Conservation (phyloP, 106 monocot species). For the Platanthera guangdongensis region DNA sequence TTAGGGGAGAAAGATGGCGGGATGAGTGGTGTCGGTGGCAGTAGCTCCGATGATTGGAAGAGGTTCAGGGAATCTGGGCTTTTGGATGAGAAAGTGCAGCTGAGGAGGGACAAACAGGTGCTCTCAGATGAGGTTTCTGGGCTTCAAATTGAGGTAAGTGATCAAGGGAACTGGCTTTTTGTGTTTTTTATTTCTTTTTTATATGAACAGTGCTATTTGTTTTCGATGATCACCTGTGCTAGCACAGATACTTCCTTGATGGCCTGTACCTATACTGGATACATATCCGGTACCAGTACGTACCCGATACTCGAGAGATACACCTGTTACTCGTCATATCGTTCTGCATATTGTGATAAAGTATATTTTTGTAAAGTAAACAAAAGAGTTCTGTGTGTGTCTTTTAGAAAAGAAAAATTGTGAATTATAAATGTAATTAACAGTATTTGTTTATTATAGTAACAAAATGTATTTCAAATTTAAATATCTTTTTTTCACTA, state of each 20-base stretch:
- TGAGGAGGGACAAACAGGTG: conserved; percentile 65
- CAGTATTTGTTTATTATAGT: no score
- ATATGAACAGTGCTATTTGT: not conserved
- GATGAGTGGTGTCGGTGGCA: not conserved
- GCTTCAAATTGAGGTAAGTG: conserved; percentile 18
- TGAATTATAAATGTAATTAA: no score
- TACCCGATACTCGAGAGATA: no score
- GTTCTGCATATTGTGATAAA: no score
- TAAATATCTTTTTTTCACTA: no score
- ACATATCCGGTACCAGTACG: no score
- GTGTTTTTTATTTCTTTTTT: conserved; percentile 2
- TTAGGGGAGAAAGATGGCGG: conserved; percentile 9
- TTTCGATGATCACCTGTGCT: not conserved
- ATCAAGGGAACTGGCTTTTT: not conserved
- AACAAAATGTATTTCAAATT: no score
- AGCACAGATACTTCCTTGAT: no score
- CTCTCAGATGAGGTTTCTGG: conserved; percentile 10
- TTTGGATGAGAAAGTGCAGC: conserved; percentile 50
- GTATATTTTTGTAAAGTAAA: not conserved
- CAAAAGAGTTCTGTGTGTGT: not conserved
- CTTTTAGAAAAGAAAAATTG: no score
- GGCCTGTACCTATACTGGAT: no score
- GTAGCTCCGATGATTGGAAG: conserved; percentile 22
- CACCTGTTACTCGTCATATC: no score
- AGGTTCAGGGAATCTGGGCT: conserved; percentile 64